These are phyloP conservation scores for Vitis riparia DNA, from an alignment of 164 flowering plant genomes.

Conservation along the genomic window DNA sequence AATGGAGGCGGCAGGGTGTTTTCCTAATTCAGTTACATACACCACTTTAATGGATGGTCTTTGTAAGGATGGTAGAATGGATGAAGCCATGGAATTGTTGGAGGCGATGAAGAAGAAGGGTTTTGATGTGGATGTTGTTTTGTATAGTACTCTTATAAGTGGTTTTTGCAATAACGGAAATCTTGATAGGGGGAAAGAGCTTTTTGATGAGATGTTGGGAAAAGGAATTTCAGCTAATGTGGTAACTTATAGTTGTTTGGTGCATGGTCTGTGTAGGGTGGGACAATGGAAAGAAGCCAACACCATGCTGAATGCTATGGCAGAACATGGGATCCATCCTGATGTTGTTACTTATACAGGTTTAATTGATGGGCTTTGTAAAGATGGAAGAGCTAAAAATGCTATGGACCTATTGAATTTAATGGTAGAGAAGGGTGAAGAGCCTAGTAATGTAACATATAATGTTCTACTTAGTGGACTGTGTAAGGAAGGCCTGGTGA, in stretches of 20 bases:
- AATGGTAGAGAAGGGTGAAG: constrained; percentile 66
- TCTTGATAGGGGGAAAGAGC: constrained; percentile 31
- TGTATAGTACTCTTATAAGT: constrained; percentile 44
- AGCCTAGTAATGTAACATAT: constrained; percentile 48
- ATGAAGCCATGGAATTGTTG: constrained; percentile 45
- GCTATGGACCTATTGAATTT: constrained; percentile 49
- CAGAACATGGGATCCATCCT: constrained; percentile 43
- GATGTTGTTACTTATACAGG: constrained; percentile 51
- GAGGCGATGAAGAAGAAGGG: constrained; percentile 56
- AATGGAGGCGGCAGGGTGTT: constrained; percentile 41
- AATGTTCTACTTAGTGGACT: constrained; percentile 61
- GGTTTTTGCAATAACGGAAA: constrained; percentile 50
- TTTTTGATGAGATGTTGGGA: constrained; percentile 47
- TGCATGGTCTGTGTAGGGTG: constrained; percentile 42
- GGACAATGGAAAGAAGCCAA: constrained; percentile 56
- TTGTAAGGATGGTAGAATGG: constrained; percentile 50
- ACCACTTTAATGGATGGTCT: constrained; percentile 48
- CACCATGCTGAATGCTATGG: constrained; percentile 47
- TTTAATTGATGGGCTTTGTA: constrained; percentile 63
- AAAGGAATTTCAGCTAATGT: constrained; percentile 50
- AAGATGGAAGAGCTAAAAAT: constrained; percentile 35
- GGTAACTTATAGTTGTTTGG: constrained; percentile 44
- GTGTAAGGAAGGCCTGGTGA: constrained; percentile 49
- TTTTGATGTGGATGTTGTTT: constrained; percentile 39
- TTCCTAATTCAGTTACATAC: constrained; percentile 47